phyloP scores from a whole-genome alignment of 1,284 basidiomycete genomes.

The Taiwanofungus camphoratus region DNA sequence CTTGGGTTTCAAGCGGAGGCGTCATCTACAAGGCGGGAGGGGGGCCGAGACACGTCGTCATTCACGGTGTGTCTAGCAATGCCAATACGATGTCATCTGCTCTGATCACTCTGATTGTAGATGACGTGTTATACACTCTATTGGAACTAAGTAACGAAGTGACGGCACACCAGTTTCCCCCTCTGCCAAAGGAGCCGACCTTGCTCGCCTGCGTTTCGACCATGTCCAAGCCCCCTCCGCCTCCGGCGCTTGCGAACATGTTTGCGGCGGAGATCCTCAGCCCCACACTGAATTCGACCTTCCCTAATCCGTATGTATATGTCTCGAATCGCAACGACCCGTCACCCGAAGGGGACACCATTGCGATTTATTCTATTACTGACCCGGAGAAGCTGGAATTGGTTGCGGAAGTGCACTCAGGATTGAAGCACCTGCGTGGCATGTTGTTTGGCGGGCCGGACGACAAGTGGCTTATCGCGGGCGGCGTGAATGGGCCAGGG shows the following conservation, averaged over 20 bases:
- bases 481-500: slow-evolving; percentile 28
- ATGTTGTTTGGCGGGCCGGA: slow-evolving; percentile 31
- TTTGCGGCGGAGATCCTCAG: slow-evolving; percentile 45
- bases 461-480: slow-evolving; percentile 30
- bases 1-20: slow-evolving; percentile 40
- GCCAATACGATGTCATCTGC: slow-evolving; percentile 3
- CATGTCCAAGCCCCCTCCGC: slow-evolving; percentile 37
- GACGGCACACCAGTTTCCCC: slow-evolving; percentile 43
- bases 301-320: slow-evolving; percentile 54
- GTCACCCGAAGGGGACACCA: slow-evolving; percentile 51
- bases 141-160: slow-evolving; percentile 58
- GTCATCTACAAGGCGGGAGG: slow-evolving; percentile 46
- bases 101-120: slow-evolving; percentile 1
- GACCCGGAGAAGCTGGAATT: slow-evolving; percentile 21
- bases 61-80: slow-evolving; percentile 53
- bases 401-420: slow-evolving; percentile 31
- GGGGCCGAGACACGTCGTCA: slow-evolving; percentile 64
- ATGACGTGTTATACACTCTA: slow-evolving; percentile 53
- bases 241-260: slow-evolving; percentile 24
- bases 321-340: slow-evolving; percentile 62
- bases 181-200: slow-evolving; percentile 33
- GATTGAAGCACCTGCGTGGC: slow-evolving; percentile 32
- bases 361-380: slow-evolving; percentile 45
- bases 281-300: slow-evolving; percentile 40
- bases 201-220: slow-evolving; percentile 40